A percentile compares a stretch with the other conserved stretches of the same genome.
Conservation (phyloP, 352 stramenopile genomes). For the Phytopythium sindhum region DNA sequence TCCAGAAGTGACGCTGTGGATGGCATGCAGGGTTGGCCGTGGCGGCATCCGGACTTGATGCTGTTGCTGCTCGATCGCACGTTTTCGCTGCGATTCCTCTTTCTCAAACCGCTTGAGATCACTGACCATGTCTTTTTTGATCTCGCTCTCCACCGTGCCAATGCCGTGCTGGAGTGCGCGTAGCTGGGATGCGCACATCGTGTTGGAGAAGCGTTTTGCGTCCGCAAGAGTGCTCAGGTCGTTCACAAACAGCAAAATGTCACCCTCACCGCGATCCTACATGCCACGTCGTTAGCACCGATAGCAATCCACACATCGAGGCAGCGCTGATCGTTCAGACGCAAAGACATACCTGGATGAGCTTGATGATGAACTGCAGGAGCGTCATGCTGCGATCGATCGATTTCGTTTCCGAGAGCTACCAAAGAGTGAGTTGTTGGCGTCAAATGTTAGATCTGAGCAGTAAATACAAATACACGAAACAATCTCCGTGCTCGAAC, state of each 20-base stretch:
- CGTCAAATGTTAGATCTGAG: background rate
- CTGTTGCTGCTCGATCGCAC: slow-evolving; percentile 24
- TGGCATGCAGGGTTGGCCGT: too few species aligned
- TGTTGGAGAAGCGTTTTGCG: slow-evolving; percentile 68
- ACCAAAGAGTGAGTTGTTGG: background rate
- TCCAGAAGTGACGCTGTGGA: background rate
- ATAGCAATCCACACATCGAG: background rate
- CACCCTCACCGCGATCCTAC: slow-evolving; percentile 66
- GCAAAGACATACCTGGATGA: slow-evolving; percentile 57
- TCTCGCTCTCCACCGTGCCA: slow-evolving; percentile 50
- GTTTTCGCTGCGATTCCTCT: slow-evolving; percentile 31
- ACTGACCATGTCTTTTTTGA: slow-evolving; percentile 68
- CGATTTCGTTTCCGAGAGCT: slow-evolving; percentile 83
- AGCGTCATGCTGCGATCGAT: slow-evolving; percentile 70
- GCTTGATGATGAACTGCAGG: slow-evolving; percentile 73
- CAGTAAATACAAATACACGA: background rate
- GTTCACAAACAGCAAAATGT: slow-evolving; percentile 65
- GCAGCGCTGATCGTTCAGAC: background rate
- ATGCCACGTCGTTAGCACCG: background rate
- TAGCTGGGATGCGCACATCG: slow-evolving; percentile 58
- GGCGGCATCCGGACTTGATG: slow-evolving; percentile 1
- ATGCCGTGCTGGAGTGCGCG: slow-evolving; percentile 49
- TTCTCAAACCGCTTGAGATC: slow-evolving; percentile 56
- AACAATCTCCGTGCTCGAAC: slow-evolving; percentile 12
- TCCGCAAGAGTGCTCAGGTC: slow-evolving; percentile 48